Percentiles rank a stretch among this genome's conserved stretches.
These are phyloP conservation scores for Cryptococcus jaspeensis DNA, from an alignment of 1,284 basidiomycete genomes.

Conservation along the genomic window DNA sequence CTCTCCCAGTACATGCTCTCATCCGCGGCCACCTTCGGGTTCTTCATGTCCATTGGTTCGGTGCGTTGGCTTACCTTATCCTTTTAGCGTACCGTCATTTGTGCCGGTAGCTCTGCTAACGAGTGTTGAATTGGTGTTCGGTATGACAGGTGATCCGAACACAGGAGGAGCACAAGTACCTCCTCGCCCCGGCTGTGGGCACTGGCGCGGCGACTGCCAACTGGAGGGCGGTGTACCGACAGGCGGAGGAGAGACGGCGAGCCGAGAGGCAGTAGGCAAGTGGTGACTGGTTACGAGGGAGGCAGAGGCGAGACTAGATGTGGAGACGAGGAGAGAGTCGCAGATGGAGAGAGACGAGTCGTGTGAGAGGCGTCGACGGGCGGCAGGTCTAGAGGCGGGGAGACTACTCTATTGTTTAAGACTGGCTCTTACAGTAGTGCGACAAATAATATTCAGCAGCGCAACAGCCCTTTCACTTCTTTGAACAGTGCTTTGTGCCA, in stretches of 20 bases:
- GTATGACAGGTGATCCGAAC: slow-evolving; percentile 45
- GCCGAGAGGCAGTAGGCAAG: neutral
- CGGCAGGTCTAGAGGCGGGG: neutral
- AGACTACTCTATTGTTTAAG: too few relatives aligned
- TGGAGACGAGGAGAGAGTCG: neutral
- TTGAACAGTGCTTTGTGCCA: neutral
- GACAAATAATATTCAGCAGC: neutral
- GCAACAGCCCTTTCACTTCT: neutral
- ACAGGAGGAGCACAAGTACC: slow-evolving; percentile 34
- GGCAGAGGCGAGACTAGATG: too few relatives aligned
- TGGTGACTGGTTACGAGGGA: too few relatives aligned
- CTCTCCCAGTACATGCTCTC: slow-evolving; percentile 89
- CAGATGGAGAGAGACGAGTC: neutral
- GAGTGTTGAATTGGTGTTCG: too few relatives aligned
- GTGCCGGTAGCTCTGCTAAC: neutral
- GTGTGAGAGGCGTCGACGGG: too few relatives aligned
- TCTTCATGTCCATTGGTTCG: slow-evolving; percentile 53
- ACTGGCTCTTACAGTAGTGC: too few relatives aligned
- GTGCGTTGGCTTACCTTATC: slow-evolving; percentile 32
- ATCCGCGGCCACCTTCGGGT: slow-evolving; percentile 52
- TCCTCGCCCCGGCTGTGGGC: slow-evolving; percentile 20
- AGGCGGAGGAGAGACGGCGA: slow-evolving; percentile 13
- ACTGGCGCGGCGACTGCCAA: slow-evolving; percentile 6
- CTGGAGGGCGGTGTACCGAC: slow-evolving; percentile 16
- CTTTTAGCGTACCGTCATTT: neutral